Percentiles rank a stretch among this genome's conserved stretches.
Evolutionary conservation across 2,329 filamentous ascomycete species (phyloP).

Genomic region (Neonectria coccinea): DNA sequence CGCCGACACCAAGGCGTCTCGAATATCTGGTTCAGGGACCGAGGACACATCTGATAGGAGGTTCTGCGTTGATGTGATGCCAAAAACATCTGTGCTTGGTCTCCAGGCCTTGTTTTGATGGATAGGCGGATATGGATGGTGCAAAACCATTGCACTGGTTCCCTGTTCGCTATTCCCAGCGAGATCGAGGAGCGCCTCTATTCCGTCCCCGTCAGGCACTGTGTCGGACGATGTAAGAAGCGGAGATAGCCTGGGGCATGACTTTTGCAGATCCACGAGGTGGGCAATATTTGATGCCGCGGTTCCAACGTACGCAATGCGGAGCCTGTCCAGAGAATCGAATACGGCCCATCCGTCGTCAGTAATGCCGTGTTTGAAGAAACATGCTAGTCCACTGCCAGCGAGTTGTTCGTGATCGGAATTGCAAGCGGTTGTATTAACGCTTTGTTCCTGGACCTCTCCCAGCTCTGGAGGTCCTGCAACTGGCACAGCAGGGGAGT

Average conservation of each 20-base stretch:
- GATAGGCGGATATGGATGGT: slow-evolving; percentile 43
- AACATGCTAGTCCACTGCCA: slow-evolving; percentile 36
- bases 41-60: slow-evolving; percentile 39
- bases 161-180: slow-evolving; percentile 27
- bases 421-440: not conserved
- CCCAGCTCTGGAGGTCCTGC: not conserved
- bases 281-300: slow-evolving; percentile 39
- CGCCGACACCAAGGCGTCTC: slow-evolving; percentile 35
- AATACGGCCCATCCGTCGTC: slow-evolving; percentile 42
- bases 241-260: slow-evolving; percentile 33
- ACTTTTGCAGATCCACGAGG: slow-evolving; percentile 36
- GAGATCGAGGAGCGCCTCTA: slow-evolving; percentile 32
- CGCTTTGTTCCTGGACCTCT: slow-evolving; percentile 1
- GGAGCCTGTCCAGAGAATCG: slow-evolving; percentile 40
- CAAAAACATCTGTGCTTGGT: slow-evolving; percentile 30
- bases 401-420: slow-evolving; percentile 39
- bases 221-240: slow-evolving; percentile 12
- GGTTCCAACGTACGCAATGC: slow-evolving; percentile 43
- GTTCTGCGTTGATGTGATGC: slow-evolving; percentile 34
- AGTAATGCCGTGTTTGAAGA: slow-evolving; percentile 41
- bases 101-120: slow-evolving; percentile 39
- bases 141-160: slow-evolving; percentile 19
- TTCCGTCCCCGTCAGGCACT: not conserved
- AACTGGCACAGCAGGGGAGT: not conserved
- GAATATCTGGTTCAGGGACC: slow-evolving; percentile 37